Percentiles rank a stretch among this genome's conserved stretches.
Conservation (phyloP, 1,139 yeast genomes). For the Wickerhamomyces sp. region DNA sequence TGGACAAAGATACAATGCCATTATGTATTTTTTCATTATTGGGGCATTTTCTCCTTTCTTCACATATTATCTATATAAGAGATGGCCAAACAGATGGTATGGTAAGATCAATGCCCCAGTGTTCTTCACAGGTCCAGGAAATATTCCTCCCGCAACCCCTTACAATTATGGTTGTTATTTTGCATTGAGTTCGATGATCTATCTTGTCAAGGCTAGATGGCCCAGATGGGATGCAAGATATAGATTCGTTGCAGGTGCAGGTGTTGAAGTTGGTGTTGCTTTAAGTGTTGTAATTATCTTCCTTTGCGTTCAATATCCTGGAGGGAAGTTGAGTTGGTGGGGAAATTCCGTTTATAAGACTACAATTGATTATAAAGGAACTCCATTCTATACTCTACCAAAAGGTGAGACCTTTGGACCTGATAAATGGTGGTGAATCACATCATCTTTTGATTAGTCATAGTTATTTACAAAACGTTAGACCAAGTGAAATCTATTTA, state of each 20-base stretch:
- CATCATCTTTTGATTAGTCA: neutral
- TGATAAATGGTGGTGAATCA: conserved; percentile 31
- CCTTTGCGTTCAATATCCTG: conserved; percentile 46
- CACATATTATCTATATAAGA: conserved; percentile 26
- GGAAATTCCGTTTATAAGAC: conserved; percentile 39
- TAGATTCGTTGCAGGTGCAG: conserved; percentile 42
- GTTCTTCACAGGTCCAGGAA: conserved; percentile 36
- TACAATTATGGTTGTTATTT: conserved; percentile 45
- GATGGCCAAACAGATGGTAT: conserved; percentile 33
- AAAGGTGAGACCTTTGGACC: conserved; percentile 38
- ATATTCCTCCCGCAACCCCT: conserved; percentile 42
- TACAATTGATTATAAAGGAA: conserved; percentile 26
- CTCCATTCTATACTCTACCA: conserved; percentile 28
- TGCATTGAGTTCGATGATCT: conserved; percentile 37
- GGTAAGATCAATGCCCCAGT: conserved; percentile 33
- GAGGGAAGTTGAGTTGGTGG: conserved; percentile 44
- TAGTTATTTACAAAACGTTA: too few relatives aligned
- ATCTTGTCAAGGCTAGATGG: conserved; percentile 23
- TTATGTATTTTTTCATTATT: conserved; percentile 34
- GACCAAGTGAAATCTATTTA: too few relatives aligned
- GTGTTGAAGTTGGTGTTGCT: conserved; percentile 57
- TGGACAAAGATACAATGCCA: conserved; percentile 37
- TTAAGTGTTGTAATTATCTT: conserved; percentile 43
- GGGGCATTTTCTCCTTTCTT: conserved; percentile 32
- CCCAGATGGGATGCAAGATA: conserved; percentile 40